Percentiles rank a stretch among this genome's conserved stretches.
phyloP scores from a whole-genome alignment of 495 filamentous ascomycete species.

The Penicillium pancosmium region DNA sequence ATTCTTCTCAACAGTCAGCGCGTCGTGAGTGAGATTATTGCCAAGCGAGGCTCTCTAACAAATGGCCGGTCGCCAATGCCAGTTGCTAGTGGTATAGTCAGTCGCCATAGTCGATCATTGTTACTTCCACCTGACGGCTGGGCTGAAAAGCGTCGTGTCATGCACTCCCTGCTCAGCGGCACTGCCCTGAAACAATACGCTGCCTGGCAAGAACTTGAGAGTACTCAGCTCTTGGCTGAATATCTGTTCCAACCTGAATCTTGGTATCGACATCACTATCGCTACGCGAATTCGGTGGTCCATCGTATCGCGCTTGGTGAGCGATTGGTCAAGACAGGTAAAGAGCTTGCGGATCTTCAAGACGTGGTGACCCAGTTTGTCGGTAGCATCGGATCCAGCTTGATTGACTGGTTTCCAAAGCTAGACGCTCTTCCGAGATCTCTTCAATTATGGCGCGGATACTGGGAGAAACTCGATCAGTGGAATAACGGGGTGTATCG shows the following conservation, averaged over 20 bases:
- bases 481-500: slow-evolving; percentile 36
- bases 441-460: slow-evolving; percentile 44
- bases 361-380: slow-evolving; percentile 30
- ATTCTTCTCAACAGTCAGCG: slow-evolving; percentile 38
- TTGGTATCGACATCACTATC: slow-evolving; percentile 45
- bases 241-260: slow-evolving; percentile 37
- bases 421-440: slow-evolving; percentile 33
- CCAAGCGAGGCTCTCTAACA: slow-evolving; percentile 34
- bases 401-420: slow-evolving; percentile 44
- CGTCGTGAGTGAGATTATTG: slow-evolving; percentile 37
- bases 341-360: slow-evolving; percentile 34
- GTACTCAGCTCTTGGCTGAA: slow-evolving; percentile 36
- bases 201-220: slow-evolving; percentile 43
- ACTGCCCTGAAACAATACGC: slow-evolving; percentile 36
- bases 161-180: slow-evolving; percentile 46
- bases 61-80: slow-evolving; percentile 38
- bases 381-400: slow-evolving; percentile 27
- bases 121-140: slow-evolving; percentile 30
- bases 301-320: slow-evolving; percentile 39
- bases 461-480: slow-evolving; percentile 34
- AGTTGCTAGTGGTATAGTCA: slow-evolving; percentile 39
- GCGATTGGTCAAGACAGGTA: slow-evolving; percentile 17
- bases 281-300: slow-evolving; percentile 46
- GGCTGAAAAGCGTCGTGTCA: slow-evolving; percentile 40
- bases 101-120: slow-evolving; percentile 30